A percentile compares a stretch with the other conserved stretches of the same genome.
phyloP scores from a whole-genome alignment of 306 rosid genomes.

The Acmispon strigosus region DNA sequence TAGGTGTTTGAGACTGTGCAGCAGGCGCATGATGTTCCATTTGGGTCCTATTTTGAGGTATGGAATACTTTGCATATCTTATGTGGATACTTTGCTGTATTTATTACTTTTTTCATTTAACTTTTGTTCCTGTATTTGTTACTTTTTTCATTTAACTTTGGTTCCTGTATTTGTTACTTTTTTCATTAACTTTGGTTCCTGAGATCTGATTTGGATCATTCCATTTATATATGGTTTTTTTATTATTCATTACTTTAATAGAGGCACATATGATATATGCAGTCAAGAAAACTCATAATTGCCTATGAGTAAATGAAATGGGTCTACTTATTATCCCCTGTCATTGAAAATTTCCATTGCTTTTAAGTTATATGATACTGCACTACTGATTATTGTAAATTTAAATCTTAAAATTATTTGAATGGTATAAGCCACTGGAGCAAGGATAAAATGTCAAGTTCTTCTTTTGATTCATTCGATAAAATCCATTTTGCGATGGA shows the following conservation, averaged over 20 bases:
- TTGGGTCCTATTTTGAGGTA: conserved; percentile 95
- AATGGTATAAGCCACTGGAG: neutral
- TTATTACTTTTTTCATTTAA: neutral
- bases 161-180: neutral
- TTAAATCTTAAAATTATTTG: neutral
- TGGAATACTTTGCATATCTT: conserved; percentile 7
- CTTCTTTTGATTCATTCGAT: neutral
- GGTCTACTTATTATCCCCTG: neutral
- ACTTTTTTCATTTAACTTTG: neutral
- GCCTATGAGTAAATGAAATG: neutral
- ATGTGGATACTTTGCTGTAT: neutral
- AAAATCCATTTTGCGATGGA: too few species aligned
- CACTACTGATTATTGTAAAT: neutral
- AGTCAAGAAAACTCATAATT: neutral
- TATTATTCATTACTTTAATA: neutral
- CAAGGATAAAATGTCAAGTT: neutral
- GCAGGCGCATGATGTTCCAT: conserved; percentile 98
- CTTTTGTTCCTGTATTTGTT: neutral
- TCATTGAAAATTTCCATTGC: conserved; percentile 8
- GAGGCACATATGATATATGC: neutral
- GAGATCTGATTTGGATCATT: conserved; percentile 16
- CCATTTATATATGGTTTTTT: conserved; percentile 6
- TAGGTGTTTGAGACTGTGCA: conserved; percentile 95
- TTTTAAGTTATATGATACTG: neutral
- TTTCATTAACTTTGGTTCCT: neutral